Evolutionary conservation across 108 stramenopile genomes (phyloP).

Genomic region (Cylindrotheca closterium): DNA sequence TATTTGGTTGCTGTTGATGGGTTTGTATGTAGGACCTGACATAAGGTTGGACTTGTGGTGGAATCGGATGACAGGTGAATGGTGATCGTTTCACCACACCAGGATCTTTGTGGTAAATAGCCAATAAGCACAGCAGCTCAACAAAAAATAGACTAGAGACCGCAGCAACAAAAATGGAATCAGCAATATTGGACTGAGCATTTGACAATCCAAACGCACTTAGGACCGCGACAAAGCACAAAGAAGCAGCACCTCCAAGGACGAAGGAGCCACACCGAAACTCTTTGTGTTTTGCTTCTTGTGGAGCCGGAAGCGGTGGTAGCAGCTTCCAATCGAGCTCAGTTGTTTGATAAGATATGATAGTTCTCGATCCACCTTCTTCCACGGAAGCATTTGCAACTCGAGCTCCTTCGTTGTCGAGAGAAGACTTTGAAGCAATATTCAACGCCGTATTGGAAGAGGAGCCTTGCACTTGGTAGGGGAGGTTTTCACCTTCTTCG

Average conservation of each 20-base stretch:
- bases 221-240: constrained; percentile 9
- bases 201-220: constrained; percentile 1
- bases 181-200: no score
- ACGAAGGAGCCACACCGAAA: neutral
- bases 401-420: no score
- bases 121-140: neutral
- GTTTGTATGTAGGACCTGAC: constrained; percentile 1
- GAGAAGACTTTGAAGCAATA: no score
- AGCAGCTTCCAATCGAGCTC: neutral
- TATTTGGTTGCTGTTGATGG: neutral
- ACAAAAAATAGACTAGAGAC: constrained; percentile 6
- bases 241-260: neutral
- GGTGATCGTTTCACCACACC: constrained; percentile 22
- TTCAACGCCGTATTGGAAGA: no score
- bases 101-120: constrained; percentile 16
- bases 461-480: no score
- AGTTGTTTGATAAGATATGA: neutral
- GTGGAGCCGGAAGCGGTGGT: constrained; percentile 9
- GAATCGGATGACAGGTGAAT: constrained; percentile 25
- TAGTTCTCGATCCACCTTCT: no score
- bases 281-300: neutral
- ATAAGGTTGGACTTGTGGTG: constrained; percentile 10
- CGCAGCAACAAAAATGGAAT: no score
- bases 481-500: no score
- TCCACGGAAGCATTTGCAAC: no score